Conservation (phyloP, 495 filamentous ascomycete genomes). For the Ascodesmis nigricans region DNA sequence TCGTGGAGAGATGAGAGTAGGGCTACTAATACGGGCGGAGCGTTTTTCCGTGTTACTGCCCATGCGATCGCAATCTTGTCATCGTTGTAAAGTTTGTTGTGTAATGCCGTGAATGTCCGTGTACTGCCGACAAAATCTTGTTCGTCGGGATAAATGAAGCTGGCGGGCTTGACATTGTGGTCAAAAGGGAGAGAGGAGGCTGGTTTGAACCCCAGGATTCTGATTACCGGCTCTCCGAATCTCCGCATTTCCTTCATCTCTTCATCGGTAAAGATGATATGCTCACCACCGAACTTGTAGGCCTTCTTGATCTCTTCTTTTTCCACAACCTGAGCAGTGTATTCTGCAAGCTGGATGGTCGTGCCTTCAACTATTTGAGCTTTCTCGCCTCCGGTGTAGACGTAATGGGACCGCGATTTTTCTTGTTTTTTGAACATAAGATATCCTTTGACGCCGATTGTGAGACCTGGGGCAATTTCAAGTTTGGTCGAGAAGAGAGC, state of each 20-base stretch:
- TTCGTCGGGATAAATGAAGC: slow-evolving; percentile 89
- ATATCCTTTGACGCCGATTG: slow-evolving; percentile 81
- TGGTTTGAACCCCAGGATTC: slow-evolving; percentile 88
- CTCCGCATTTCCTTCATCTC: slow-evolving; percentile 54
- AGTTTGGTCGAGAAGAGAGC: slow-evolving; percentile 68
- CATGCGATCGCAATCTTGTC: slow-evolving; percentile 69
- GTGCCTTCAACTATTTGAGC: slow-evolving; percentile 54
- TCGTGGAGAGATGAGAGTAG: slow-evolving; percentile 59
- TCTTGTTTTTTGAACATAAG: slow-evolving; percentile 66
- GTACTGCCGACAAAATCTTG: slow-evolving; percentile 75
- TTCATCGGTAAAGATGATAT: slow-evolving; percentile 62
- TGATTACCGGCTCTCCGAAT: slow-evolving; percentile 61
- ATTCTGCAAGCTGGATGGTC: slow-evolving; percentile 50
- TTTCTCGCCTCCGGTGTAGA: slow-evolving; percentile 67
- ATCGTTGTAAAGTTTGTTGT: slow-evolving; percentile 58
- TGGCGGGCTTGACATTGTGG: slow-evolving; percentile 65
- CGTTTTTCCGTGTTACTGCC: slow-evolving; percentile 67
- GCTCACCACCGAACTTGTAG: slow-evolving; percentile 86
- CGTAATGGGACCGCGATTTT: slow-evolving; percentile 55
- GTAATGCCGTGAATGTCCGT: slow-evolving; percentile 74
- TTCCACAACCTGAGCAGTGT: slow-evolving; percentile 51
- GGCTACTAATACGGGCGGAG: slow-evolving; percentile 53
- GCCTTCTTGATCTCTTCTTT: slow-evolving; percentile 71
- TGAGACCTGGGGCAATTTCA: slow-evolving; percentile 65
- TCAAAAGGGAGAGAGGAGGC: slow-evolving; percentile 52